phyloP scores from a whole-genome alignment of 257 asterid genomes.

The Knoxia roxburghii region DNA sequence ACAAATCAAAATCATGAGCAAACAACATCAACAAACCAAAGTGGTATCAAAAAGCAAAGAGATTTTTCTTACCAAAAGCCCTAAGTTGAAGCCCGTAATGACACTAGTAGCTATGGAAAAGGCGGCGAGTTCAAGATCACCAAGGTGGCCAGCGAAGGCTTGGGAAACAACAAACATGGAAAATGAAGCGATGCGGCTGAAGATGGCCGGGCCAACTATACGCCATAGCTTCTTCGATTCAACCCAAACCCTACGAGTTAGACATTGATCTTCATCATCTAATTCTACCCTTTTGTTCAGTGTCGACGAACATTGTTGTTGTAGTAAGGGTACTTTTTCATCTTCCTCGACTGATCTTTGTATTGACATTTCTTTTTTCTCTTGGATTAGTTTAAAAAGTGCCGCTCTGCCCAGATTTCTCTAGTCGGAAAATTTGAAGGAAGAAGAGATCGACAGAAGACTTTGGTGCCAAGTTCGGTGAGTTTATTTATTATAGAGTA shows the following conservation, averaged over 20 bases:
- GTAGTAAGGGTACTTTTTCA: slow-evolving; percentile 11
- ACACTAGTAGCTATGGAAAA: slow-evolving; percentile 63
- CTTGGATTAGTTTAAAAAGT: too few relatives aligned
- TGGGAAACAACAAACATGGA: slow-evolving; percentile 71
- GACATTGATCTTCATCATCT: slow-evolving; percentile 5
- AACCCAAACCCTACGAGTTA: background rate
- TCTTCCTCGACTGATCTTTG: background rate
- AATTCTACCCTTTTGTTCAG: background rate
- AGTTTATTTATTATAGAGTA: too few relatives aligned
- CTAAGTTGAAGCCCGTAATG: slow-evolving; percentile 65
- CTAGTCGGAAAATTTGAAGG: too few relatives aligned
- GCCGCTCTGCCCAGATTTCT: too few relatives aligned
- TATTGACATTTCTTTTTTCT: slow-evolving; percentile 11
- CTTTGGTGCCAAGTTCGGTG: too few relatives aligned
- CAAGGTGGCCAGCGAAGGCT: slow-evolving; percentile 92
- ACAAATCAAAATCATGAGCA: too few relatives aligned
- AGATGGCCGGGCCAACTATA: slow-evolving; percentile 82
- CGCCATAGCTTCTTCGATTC: slow-evolving; percentile 84
- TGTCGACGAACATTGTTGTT: slow-evolving; percentile 3
- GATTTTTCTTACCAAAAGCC: slow-evolving; percentile 49
- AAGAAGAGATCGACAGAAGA: too few relatives aligned
- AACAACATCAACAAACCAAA: too few relatives aligned
- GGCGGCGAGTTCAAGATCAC: slow-evolving; percentile 83
- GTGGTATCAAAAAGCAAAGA: too few relatives aligned
- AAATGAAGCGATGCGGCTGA: slow-evolving; percentile 63